Evolutionary conservation across 805 yeast genomes (phyloP).

Genomic region (Cyberlindnera americana): DNA sequence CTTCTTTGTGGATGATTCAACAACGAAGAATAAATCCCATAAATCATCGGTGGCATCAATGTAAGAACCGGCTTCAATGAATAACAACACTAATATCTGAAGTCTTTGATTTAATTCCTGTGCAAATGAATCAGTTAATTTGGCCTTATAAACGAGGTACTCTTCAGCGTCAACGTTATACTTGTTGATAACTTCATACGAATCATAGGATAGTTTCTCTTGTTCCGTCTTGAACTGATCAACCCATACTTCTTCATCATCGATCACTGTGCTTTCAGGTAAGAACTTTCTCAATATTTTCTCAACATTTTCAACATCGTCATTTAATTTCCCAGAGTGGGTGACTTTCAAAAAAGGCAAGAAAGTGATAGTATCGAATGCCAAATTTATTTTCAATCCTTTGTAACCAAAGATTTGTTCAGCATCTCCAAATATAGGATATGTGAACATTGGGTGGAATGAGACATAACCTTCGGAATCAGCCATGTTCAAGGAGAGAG

Average conservation of each 20-base stretch:
- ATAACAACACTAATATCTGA: constrained; percentile 76
- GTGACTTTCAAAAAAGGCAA: constrained; percentile 66
- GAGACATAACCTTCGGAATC: constrained; percentile 55
- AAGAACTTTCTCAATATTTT: constrained; percentile 51
- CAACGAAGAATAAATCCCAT: constrained; percentile 74
- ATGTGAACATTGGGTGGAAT: constrained; percentile 80
- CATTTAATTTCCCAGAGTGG: constrained; percentile 48
- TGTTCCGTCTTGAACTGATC: constrained; percentile 49
- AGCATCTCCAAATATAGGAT: constrained; percentile 89
- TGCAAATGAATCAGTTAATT: constrained; percentile 36
- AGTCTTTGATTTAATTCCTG: constrained; percentile 60
- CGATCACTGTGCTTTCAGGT: constrained; percentile 57
- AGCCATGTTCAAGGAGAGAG: constrained; percentile 55
- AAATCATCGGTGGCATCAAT: constrained; percentile 71
- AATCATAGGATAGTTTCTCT: constrained; percentile 35
- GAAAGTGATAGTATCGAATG: constrained; percentile 72
- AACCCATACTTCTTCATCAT: constrained; percentile 69
- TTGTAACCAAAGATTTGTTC: constrained; percentile 86
- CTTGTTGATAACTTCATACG: constrained; percentile 29
- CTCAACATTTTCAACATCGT: constrained; percentile 58
- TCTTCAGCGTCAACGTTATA: constrained; percentile 36
- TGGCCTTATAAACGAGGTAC: constrained; percentile 48
- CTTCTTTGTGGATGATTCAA: constrained; percentile 33
- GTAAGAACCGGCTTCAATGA: constrained; percentile 91
- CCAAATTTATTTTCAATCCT: constrained; percentile 59